Percentiles rank a stretch among this genome's conserved stretches.
phyloP scores from a whole-genome alignment of 2,329 filamentous ascomycete genomes.

The Tolypocladium guangdongense region DNA sequence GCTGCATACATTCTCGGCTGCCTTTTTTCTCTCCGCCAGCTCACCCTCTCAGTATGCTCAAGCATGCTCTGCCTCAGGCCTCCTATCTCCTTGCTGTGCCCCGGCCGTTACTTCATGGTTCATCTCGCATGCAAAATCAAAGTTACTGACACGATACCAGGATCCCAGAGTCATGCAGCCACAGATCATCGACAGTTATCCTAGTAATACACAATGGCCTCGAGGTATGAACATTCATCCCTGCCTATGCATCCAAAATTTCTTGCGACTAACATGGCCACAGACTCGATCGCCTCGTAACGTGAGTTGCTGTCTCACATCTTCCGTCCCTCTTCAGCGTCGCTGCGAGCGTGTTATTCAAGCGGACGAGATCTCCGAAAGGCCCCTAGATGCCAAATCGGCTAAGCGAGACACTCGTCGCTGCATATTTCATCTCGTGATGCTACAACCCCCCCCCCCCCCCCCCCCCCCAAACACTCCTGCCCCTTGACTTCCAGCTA shows the following conservation, averaged over 20 bases:
- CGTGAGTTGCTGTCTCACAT: conserved; percentile 46
- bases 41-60: not conserved
- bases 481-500: not conserved
- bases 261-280: conserved; percentile 6
- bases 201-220: conserved; percentile 40
- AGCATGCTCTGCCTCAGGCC: not conserved
- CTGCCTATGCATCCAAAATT: not conserved
- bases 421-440: not conserved
- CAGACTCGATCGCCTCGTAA: conserved; percentile 77
- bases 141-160: not conserved
- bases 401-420: not conserved
- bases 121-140: not conserved
- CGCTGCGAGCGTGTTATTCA: not conserved
- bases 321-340: not conserved
- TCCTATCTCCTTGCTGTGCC: not conserved
- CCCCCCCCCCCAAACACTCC: not conserved
- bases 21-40: not conserved
- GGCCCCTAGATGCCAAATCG: not conserved
- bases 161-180: conserved; percentile 15
- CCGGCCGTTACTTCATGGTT: not conserved
- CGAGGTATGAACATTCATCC: conserved; percentile 30
- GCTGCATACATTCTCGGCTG: not conserved
- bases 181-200: conserved; percentile 7
- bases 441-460: not conserved
- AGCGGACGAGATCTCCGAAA: not conserved